Conservation (phyloP, 1,284 basidiomycete genomes). For the Pseudozyma thailandica region DNA sequence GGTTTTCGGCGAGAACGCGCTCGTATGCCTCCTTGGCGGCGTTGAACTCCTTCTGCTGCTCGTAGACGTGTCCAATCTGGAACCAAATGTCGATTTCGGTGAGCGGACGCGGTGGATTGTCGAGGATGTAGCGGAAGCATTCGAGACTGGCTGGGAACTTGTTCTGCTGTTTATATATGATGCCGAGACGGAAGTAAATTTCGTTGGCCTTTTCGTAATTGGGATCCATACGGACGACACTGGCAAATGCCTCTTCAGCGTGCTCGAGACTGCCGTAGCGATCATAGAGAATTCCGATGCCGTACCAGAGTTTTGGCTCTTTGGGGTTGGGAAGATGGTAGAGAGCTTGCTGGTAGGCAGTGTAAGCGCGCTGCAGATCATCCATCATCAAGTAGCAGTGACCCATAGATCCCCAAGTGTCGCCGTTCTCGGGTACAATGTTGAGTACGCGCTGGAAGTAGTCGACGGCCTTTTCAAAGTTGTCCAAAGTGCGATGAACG, state of each 20-base stretch:
- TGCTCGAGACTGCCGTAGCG: conserved; percentile 97
- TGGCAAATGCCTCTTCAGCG: conserved; percentile 97
- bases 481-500: conserved; percentile 63
- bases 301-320: conserved; percentile 99
- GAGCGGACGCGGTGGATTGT: conserved; percentile 91
- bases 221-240: conserved; percentile 95
- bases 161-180: conserved; percentile 98
- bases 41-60: conserved; percentile 92
- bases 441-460: conserved; percentile 90
- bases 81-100: conserved; percentile 99
- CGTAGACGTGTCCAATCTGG: conserved; percentile 98
- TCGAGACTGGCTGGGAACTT: conserved; percentile 74
- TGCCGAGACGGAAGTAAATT: conserved; percentile 96
- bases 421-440: conserved; percentile 70
- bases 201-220: conserved; percentile 99
- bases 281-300: conserved; percentile 98
- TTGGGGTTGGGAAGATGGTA: conserved; percentile 96
- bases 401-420: conserved; percentile 71
- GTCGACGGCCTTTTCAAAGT: conserved; percentile 80
- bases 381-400: conserved; percentile 99
- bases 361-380: conserved; percentile 97
- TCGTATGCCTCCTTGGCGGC: conserved; percentile 95
- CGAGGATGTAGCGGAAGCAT: conserved; percentile 89
- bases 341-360: conserved; percentile 97
- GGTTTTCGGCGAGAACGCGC: conserved; percentile 92